These are phyloP conservation scores for Lepidium campestre DNA, from an alignment of 441 rosid species.

Conservation along the genomic window DNA sequence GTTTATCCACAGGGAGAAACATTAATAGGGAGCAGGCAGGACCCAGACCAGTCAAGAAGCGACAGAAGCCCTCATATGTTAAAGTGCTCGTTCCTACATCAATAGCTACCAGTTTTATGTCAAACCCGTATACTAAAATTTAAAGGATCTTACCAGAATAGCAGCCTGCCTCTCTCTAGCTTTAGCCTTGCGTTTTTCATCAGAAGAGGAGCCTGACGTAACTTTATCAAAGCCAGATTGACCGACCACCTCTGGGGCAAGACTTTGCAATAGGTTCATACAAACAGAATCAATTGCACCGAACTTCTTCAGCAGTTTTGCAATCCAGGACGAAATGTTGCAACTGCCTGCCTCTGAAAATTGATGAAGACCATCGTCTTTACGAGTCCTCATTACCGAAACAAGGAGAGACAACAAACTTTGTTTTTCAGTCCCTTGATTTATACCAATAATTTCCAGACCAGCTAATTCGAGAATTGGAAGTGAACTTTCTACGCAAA, in stretches of 20 bases:
- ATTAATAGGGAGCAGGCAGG: neutral
- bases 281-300: constrained; percentile 69
- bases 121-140: neutral
- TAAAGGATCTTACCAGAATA: constrained; percentile 59
- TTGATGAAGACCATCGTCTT: constrained; percentile 40
- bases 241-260: constrained; percentile 75
- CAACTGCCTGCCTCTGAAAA: constrained; percentile 60
- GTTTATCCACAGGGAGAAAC: neutral
- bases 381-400: constrained; percentile 64
- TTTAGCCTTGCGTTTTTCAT: constrained; percentile 80
- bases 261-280: constrained; percentile 57
- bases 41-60: neutral
- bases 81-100: neutral
- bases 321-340: constrained; percentile 69
- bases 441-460: constrained; percentile 53
- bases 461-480: constrained; percentile 56
- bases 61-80: neutral
- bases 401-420: constrained; percentile 93
- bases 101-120: neutral
- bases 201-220: constrained; percentile 42
- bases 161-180: constrained; percentile 98
- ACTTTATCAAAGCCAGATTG: constrained; percentile 34
- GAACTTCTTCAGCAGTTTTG: constrained; percentile 64
- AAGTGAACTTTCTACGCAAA: constrained; percentile 30
- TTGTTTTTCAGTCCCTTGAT: constrained; percentile 46